Percentiles rank a stretch among this genome's conserved stretches.
phyloP scores from a whole-genome alignment of 352 stramenopile genomes.

The Globisporangium viniferum region DNA sequence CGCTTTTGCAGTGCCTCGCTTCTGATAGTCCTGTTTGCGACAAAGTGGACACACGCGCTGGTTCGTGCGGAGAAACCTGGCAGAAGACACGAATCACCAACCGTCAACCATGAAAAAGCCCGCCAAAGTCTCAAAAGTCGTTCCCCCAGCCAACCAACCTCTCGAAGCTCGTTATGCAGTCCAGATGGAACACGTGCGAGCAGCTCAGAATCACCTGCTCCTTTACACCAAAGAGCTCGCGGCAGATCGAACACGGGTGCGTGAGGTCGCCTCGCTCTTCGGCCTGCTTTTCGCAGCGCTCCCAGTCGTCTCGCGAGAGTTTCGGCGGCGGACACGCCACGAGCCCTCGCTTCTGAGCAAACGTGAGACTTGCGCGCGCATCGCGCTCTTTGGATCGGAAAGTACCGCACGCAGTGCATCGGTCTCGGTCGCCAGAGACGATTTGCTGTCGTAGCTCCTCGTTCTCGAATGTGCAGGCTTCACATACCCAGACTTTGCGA shows the following conservation, averaged over 20 bases:
- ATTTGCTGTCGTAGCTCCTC: constrained; percentile 27
- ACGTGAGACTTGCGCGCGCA: constrained; percentile 33
- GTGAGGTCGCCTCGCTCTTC: constrained; percentile 53
- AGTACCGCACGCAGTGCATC: constrained; percentile 48
- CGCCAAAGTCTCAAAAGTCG: neutral
- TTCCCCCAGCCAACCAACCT: constrained; percentile 20
- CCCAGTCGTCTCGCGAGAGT: constrained; percentile 67
- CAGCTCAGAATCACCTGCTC: constrained; percentile 85
- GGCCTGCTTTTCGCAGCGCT: constrained; percentile 63
- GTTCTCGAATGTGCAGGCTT: constrained; percentile 80
- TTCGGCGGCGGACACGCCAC: constrained; percentile 54
- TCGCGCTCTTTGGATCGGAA: constrained; percentile 21
- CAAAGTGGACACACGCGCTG: constrained; percentile 82
- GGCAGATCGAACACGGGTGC: constrained; percentile 82
- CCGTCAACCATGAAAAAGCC: neutral
- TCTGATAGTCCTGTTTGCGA: constrained; percentile 83
- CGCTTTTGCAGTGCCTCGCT: constrained; percentile 49
- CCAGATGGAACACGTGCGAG: constrained; percentile 84
- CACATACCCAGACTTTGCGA: constrained; percentile 71
- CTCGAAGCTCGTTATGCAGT: constrained; percentile 83
- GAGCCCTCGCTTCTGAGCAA: constrained; percentile 73
- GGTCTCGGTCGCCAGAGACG: constrained; percentile 20
- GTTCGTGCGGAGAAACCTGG: constrained; percentile 69
- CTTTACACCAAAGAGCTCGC: constrained; percentile 64
- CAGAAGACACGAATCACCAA: neutral